Evolutionary conservation across 2,329 filamentous ascomycete genomes (phyloP).

Genomic region (Fusarium sp.): DNA sequence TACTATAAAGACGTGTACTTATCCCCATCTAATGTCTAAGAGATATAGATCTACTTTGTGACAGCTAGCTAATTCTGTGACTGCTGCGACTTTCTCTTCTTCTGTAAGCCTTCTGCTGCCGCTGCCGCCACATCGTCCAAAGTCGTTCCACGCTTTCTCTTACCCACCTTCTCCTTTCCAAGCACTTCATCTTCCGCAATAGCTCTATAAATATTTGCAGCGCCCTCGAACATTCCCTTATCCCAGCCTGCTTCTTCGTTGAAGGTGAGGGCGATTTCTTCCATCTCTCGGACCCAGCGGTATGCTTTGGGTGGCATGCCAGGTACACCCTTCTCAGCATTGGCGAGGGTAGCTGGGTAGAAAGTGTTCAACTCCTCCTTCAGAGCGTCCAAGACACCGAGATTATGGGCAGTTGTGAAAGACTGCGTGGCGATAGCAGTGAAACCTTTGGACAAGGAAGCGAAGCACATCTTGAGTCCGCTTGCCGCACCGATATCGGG

Average conservation of each 20-base stretch:
- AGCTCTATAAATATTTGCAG: constrained; percentile 70
- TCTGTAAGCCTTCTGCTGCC: constrained; percentile 60
- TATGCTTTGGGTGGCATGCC: constrained; percentile 80
- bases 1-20: constrained; percentile 23
- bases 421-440: constrained; percentile 76
- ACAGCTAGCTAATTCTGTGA: background rate
- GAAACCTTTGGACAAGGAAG: constrained; percentile 71
- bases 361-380: constrained; percentile 64
- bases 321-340: constrained; percentile 63
- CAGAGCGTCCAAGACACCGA: constrained; percentile 72
- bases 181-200: constrained; percentile 72
- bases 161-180: constrained; percentile 68
- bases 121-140: constrained; percentile 67
- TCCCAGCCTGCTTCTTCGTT: constrained; percentile 72
- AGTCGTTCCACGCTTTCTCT: constrained; percentile 66
- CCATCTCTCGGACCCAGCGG: constrained; percentile 82
- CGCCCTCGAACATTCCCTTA: constrained; percentile 65
- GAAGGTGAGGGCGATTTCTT: constrained; percentile 77
- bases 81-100: constrained; percentile 53
- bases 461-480: constrained; percentile 75
- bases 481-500: constrained; percentile 65
- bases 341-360: constrained; percentile 59
- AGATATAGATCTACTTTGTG: background rate
- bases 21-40: constrained; percentile 11
- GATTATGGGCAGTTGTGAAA: constrained; percentile 73